These are phyloP conservation scores for Coniochaeta prunicola DNA, from an alignment of 2,329 filamentous ascomycete species.

Conservation along the genomic window DNA sequence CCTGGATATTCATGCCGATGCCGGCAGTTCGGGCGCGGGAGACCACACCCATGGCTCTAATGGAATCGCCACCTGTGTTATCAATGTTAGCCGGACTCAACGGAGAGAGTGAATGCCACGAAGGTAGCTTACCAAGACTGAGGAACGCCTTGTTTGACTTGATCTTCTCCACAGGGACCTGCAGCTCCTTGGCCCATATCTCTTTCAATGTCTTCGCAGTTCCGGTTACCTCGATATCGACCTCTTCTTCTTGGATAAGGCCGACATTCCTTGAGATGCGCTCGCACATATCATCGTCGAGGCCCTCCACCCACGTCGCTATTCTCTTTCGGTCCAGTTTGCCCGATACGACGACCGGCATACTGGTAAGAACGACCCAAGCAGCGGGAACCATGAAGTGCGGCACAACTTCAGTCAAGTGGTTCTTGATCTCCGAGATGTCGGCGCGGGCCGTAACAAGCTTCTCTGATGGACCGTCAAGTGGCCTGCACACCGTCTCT, in stretches of 20 bases:
- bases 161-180: constrained; percentile 10
- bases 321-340: constrained; percentile 12
- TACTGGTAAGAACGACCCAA: constrained; percentile 12
- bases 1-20: constrained; percentile 12
- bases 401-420: constrained; percentile 10
- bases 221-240: constrained; percentile 6
- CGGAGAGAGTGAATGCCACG: background rate
- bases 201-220: constrained; percentile 9
- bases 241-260: constrained; percentile 3
- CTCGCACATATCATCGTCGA: constrained; percentile 9
- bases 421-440: constrained; percentile 7
- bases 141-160: constrained; percentile 10
- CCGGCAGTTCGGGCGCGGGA: constrained; percentile 14
- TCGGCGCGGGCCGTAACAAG: constrained; percentile 7
- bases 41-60: constrained; percentile 16
- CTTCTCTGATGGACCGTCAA: constrained; percentile 6
- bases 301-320: constrained; percentile 9
- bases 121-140: constrained; percentile 10
- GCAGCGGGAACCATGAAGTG: constrained; percentile 14
- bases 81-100: background rate
- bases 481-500: constrained; percentile 3
- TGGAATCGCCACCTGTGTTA: constrained; percentile 14
- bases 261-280: constrained; percentile 9
- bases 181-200: constrained; percentile 13
- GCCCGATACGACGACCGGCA: constrained; percentile 14